phyloP scores from a whole-genome alignment of 208 protist species.

The Trypanosoma boissoni region DNA sequence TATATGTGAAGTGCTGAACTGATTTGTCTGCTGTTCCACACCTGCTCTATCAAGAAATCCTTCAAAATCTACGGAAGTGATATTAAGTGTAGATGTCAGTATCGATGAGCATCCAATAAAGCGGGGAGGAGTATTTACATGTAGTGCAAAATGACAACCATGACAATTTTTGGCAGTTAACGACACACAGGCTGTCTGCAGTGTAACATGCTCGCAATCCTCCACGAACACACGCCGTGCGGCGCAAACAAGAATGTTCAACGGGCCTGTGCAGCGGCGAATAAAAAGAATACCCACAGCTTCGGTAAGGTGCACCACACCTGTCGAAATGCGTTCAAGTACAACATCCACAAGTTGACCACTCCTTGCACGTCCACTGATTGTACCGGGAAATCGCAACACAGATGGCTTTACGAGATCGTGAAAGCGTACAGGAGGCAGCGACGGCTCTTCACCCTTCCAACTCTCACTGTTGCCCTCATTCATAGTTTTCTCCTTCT shows the following conservation, averaged over 20 bases:
- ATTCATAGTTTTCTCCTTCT: too few relatives aligned
- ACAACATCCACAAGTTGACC: constrained; percentile 32
- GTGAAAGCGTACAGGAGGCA: constrained; percentile 36
- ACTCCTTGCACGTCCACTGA: constrained; percentile 17
- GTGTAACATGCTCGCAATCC: constrained; percentile 56
- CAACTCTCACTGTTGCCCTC: too few relatives aligned
- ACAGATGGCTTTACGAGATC: constrained; percentile 38
- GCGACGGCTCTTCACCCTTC: too few relatives aligned
- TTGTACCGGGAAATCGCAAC: constrained; percentile 26
- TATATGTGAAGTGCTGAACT: constrained; percentile 35
- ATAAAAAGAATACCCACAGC: constrained; percentile 52
- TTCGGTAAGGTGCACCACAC: constrained; percentile 60
- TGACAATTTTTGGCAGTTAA: constrained; percentile 54
- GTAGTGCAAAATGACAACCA: constrained; percentile 66
- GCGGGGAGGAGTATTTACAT: constrained; percentile 58
- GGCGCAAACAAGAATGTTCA: constrained; percentile 66
- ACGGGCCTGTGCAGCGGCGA: constrained; percentile 53
- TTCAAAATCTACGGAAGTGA: constrained; percentile 45
- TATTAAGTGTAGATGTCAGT: constrained; percentile 62
- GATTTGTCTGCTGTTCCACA: constrained; percentile 44
- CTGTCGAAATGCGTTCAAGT: constrained; percentile 48
- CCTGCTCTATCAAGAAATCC: constrained; percentile 33
- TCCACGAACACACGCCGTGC: constrained; percentile 56
- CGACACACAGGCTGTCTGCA: constrained; percentile 52
- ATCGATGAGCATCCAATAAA: constrained; percentile 55